Conservation (phyloP, 1,139 yeast genomes). For the Hemisphaericaspora xylanilytica region DNA sequence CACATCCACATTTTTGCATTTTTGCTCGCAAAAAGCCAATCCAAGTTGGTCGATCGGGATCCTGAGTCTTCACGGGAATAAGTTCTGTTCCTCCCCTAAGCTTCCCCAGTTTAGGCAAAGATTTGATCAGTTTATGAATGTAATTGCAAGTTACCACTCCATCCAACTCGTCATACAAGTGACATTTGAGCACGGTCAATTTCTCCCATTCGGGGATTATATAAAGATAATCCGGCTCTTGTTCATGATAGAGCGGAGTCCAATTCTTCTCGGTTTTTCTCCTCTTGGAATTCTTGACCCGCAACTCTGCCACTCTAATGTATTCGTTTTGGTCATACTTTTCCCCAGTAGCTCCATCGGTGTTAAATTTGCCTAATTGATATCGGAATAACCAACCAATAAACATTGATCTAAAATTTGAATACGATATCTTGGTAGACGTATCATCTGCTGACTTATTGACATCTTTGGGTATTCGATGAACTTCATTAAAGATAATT, state of each 20-base stretch:
- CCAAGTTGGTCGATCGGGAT: conserved; percentile 25
- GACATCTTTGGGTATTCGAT: conserved; percentile 7
- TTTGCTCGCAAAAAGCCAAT: conserved; percentile 38
- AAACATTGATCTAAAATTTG: conserved; percentile 13
- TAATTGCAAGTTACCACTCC: not conserved
- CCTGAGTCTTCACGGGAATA: conserved; percentile 19
- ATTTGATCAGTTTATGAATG: conserved; percentile 13
- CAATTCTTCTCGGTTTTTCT: conserved; percentile 32
- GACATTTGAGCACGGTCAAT: conserved; percentile 34
- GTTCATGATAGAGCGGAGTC: conserved; percentile 36
- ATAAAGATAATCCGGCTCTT: conserved; percentile 27
- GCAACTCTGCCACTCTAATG: conserved; percentile 24
- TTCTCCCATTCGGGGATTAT: conserved; percentile 38
- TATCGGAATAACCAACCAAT: conserved; percentile 7
- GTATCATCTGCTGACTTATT: conserved; percentile 18
- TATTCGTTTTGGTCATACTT: conserved; percentile 19
- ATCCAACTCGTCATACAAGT: conserved; percentile 16
- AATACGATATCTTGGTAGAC: conserved; percentile 9
- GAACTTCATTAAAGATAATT: conserved; percentile 33
- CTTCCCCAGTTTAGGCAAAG: conserved; percentile 28
- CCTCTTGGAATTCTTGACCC: conserved; percentile 22
- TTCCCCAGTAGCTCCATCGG: conserved; percentile 20
- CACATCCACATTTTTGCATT: conserved; percentile 35
- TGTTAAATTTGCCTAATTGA: conserved; percentile 28
- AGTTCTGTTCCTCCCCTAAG: conserved; percentile 39